Conservation (phyloP, 2,329 filamentous ascomycete species). For the Orbilia javanica region DNA sequence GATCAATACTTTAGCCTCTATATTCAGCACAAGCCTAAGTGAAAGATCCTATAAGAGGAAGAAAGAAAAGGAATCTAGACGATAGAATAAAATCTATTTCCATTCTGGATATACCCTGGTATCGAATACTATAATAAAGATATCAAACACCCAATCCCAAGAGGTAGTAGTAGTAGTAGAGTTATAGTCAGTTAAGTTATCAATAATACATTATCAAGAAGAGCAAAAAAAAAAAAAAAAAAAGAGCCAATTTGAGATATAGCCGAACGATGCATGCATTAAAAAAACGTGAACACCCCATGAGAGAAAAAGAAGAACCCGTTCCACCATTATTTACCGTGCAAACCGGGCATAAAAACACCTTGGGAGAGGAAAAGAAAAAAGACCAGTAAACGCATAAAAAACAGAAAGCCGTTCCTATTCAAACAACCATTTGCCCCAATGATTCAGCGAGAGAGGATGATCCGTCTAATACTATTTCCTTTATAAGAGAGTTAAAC, state of each 20-base stretch:
- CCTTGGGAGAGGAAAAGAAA: background rate
- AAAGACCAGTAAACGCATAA: background rate
- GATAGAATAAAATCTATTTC: background rate
- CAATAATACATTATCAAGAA: slow-evolving; percentile 30
- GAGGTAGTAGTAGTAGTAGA: slow-evolving; percentile 4
- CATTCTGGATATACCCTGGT: slow-evolving; percentile 1
- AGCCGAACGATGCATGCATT: background rate
- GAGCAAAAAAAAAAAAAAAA: background rate
- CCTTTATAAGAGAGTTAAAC: slow-evolving; percentile 8
- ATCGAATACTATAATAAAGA: background rate
- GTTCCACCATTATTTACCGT: slow-evolving; percentile 34
- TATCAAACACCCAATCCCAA: slow-evolving; percentile 14
- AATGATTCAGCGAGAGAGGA: background rate
- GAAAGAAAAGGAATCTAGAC: too few species aligned
- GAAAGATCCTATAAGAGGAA: too few species aligned
- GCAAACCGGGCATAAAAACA: slow-evolving; percentile 14
- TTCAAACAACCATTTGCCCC: slow-evolving; percentile 30
- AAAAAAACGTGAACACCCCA: slow-evolving; percentile 12
- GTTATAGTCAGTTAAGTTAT: background rate
- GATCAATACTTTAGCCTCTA: too few species aligned
- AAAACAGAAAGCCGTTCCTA: slow-evolving; percentile 27
- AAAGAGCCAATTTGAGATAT: slow-evolving; percentile 26
- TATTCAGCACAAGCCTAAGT: too few species aligned
- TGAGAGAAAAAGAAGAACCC: background rate
- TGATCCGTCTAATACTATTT: slow-evolving; percentile 13